Evolutionary conservation across 1,284 basidiomycete species (phyloP).

Genomic region (Violaceomyces palustris): DNA sequence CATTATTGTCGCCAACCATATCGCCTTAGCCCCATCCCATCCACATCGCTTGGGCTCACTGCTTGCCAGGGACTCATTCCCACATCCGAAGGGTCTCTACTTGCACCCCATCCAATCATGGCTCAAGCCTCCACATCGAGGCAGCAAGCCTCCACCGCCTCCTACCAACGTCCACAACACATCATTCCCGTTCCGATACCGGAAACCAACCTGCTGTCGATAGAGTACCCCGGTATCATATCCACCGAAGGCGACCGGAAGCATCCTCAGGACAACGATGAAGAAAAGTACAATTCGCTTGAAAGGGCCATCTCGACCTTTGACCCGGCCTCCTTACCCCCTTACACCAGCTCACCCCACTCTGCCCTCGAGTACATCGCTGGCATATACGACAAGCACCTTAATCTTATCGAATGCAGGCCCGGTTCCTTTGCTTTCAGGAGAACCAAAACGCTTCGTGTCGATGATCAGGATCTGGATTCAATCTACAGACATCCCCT

Average conservation of each 20-base stretch:
- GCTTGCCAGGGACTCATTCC: too few relatives aligned
- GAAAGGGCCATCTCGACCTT: constrained; percentile 36
- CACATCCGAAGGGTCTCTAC: too few relatives aligned
- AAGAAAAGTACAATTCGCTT: constrained; percentile 6
- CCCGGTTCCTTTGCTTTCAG: constrained; percentile 10
- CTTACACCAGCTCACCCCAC: constrained; percentile 19
- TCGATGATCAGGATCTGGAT: too few relatives aligned
- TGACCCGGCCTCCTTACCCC: constrained; percentile 16
- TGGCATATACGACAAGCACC: constrained; percentile 12
- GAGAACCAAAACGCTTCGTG: too few relatives aligned
- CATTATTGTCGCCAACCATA: too few relatives aligned
- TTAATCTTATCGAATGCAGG: constrained; percentile 36
- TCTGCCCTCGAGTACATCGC: constrained; percentile 32
- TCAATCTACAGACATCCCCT: constrained; percentile 20
- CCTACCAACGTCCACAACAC: too few relatives aligned
- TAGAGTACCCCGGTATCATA: constrained; percentile 46
- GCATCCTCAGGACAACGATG: neutral
- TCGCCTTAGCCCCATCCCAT: too few relatives aligned
- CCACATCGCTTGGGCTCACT: too few relatives aligned
- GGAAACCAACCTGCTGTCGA: constrained; percentile 14
- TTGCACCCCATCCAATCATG: too few relatives aligned
- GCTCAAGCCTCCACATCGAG: too few relatives aligned
- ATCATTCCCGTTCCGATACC: too few relatives aligned
- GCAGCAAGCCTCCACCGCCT: too few relatives aligned
- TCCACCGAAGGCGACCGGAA: neutral